Conservation (phyloP, 441 rosid species). For the Cnidoscolus chayamansa region DNA sequence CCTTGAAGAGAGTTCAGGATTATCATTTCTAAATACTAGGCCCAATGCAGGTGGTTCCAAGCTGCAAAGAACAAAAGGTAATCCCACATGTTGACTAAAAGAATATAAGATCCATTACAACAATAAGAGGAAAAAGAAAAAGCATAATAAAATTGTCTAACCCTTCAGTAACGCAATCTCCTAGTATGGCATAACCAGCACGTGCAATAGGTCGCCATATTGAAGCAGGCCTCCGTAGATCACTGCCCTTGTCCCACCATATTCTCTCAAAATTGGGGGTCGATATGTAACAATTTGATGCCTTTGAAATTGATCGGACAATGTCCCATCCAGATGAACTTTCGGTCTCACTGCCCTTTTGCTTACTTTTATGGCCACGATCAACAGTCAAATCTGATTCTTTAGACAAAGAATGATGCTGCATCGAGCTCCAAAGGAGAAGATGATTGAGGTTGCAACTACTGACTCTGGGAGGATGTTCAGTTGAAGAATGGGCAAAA, state of each 20-base stretch:
- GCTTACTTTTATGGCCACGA: constrained; percentile 35
- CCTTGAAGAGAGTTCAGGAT: constrained; percentile 79
- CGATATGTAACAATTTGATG: constrained; percentile 60
- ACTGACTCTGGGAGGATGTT: constrained; percentile 52
- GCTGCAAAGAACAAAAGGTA: constrained; percentile 43
- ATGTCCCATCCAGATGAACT: constrained; percentile 87
- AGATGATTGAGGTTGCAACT: constrained; percentile 70
- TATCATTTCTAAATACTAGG: constrained; percentile 70
- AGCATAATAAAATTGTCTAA: constrained; percentile 33
- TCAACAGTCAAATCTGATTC: constrained; percentile 39
- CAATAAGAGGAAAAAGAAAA: constrained; percentile 11
- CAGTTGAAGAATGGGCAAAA: constrained; percentile 73
- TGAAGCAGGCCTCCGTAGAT: constrained; percentile 79
- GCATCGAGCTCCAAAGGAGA: constrained; percentile 73
- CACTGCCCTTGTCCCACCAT: constrained; percentile 99
- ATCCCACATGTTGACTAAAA: constrained; percentile 20
- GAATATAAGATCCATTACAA: constrained; percentile 6
- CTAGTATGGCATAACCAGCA: constrained; percentile 74
- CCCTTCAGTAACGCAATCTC: constrained; percentile 99
- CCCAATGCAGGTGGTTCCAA: constrained; percentile 93
- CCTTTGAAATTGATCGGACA: constrained; percentile 72
- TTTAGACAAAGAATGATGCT: constrained; percentile 40
- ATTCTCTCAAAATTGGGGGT: constrained; percentile 95
- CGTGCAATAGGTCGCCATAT: constrained; percentile 92
- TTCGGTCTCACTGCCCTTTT: constrained; percentile 43